Evolutionary conservation across 1,139 yeast genomes (phyloP).

Genomic region (Pneumocystis carinii): DNA sequence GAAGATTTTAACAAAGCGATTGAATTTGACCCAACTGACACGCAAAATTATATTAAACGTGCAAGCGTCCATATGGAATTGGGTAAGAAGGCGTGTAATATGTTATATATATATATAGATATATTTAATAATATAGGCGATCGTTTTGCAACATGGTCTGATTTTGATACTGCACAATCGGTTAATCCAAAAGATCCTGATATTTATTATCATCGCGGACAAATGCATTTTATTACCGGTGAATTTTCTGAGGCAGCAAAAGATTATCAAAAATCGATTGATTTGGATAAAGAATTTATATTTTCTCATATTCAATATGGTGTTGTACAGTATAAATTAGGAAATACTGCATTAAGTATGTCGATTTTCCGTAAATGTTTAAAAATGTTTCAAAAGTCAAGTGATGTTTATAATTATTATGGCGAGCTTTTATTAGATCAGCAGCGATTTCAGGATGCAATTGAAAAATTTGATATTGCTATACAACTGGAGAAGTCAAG

Average conservation of each 20-base stretch:
- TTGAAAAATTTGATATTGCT: conserved; percentile 75
- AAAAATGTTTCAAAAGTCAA: conserved; percentile 64
- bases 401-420: conserved; percentile 87
- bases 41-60: conserved; percentile 69
- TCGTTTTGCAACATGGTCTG: conserved; percentile 45
- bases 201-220: conserved; percentile 87
- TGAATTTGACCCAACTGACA: conserved; percentile 48
- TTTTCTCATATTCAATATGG: conserved; percentile 86
- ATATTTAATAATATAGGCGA: conserved; percentile 21
- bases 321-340: conserved; percentile 77
- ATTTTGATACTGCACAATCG: conserved; percentile 58
- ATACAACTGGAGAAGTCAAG: conserved; percentile 55
- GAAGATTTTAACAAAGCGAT: conserved; percentile 50
- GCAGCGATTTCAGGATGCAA: conserved; percentile 57
- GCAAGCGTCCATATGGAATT: conserved; percentile 73
- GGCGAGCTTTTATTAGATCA: conserved; percentile 87
- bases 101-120: neutral
- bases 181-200: conserved; percentile 64
- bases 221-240: conserved; percentile 67
- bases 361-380: conserved; percentile 60
- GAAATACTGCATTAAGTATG: conserved; percentile 45
- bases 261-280: conserved; percentile 64
- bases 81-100: conserved; percentile 18
- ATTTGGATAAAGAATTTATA: conserved; percentile 59
- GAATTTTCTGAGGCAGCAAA: conserved; percentile 59